Evolutionary conservation across 805 yeast species (phyloP), one percentile per base, ranked within the genome.

Genomic region (Pichia gijzeniarum): DNA sequence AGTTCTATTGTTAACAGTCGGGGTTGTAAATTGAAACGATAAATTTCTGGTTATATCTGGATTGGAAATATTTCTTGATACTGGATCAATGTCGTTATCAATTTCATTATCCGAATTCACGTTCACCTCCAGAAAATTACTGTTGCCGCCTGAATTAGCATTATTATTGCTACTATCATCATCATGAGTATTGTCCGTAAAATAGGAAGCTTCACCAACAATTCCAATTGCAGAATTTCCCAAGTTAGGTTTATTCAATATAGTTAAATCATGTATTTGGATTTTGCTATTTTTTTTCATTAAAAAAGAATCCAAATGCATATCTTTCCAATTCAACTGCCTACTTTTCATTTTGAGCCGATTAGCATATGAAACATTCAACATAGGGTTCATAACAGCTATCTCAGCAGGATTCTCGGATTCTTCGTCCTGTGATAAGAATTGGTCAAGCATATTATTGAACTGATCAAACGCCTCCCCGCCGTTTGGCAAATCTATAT

Each of bases 291-390:
- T 28, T 16, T 47, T 50, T 14, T 39, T 45, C 17, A 42, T 45
- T 10, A 14, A 21, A 18, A 36, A 33, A 2, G 27, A 25, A 31
- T 16, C 27, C 21, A 30, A 35, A 34, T 19, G 50, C 48, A 35
- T 12, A 43, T 63, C 66, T 43, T 51, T 57, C 67, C 67, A 63
- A 35, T 63, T 62, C 22, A 58, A 48, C 18, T 51, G 56, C 35
- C 53, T 57, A 31, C 49, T 53, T 43, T 60, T 59, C 43, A 56
- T 62, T 37, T 48, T 53, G 49, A 50, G 40, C 17, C 61, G 41
- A 42, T 53, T 60, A 1, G 61, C 52, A 33, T 59, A 55, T 1
- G 64, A 54, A 6, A 61, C 54, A 41, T 56, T 59, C 44, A 59
- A 57, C 54, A 57, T 47, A 2, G 63, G 59, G 20, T 59, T 60